A percentile compares a stretch with the other conserved stretches of the same genome.
Conservation (phyloP, 1,284 basidiomycete species). For the Pseudozyma thailandica region DNA sequence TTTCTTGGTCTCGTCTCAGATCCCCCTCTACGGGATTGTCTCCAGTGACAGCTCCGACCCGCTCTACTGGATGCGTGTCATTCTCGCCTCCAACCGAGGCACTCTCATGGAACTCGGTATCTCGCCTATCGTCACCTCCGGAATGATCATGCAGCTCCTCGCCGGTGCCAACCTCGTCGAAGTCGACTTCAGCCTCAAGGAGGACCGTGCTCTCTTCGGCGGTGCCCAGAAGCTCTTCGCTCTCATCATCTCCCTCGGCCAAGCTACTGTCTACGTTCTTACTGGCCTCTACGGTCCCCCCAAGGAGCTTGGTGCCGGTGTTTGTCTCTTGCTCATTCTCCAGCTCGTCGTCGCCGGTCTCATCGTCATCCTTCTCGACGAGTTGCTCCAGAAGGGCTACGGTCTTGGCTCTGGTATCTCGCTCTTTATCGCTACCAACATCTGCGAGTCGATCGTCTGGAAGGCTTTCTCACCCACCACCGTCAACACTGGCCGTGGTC, state of each 20-base stretch:
- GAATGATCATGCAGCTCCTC: constrained; percentile 99
- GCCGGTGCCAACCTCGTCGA: constrained; percentile 97
- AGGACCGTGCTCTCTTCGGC: constrained; percentile 93
- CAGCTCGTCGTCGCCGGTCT: constrained; percentile 93
- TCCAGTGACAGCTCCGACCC: constrained; percentile 75
- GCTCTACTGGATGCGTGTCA: constrained; percentile 99
- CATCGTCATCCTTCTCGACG: constrained; percentile 97
- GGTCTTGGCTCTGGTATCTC: constrained; percentile 98
- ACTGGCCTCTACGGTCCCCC: constrained; percentile 97
- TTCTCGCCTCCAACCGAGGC: constrained; percentile 96
- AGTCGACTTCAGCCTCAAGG: constrained; percentile 95
- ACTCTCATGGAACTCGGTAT: constrained; percentile 99
- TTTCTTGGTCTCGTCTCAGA: constrained; percentile 67
- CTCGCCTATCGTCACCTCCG: constrained; percentile 90
- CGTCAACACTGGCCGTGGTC: constrained; percentile 95
- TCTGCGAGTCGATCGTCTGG: constrained; percentile 99
- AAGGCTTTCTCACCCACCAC: constrained; percentile 99
- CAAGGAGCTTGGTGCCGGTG: constrained; percentile 91
- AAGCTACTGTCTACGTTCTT: constrained; percentile 95
- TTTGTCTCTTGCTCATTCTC: constrained; percentile 92
- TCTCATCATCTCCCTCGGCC: constrained; percentile 93
- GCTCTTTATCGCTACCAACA: constrained; percentile 99
- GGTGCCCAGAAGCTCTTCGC: constrained; percentile 98
- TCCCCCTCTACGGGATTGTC: constrained; percentile 68
- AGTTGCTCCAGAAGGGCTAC: constrained; percentile 98